Percentiles rank a stretch among this genome's conserved stretches.
These are phyloP conservation scores for Termitomyces sp. DNA, from an alignment of 768 basidiomycete species.

Conservation along the genomic window DNA sequence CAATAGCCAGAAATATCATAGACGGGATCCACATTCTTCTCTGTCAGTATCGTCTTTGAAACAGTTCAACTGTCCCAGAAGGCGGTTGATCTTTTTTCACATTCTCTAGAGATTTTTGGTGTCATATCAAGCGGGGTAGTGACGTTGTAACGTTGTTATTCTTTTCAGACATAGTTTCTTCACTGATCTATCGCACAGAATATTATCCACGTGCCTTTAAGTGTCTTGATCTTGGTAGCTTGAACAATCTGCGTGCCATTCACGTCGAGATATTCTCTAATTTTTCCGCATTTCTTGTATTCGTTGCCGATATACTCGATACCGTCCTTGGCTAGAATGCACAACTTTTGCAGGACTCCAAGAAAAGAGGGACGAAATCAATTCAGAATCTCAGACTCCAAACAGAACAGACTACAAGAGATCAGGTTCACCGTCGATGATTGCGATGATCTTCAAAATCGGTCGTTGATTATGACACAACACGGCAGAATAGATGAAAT, in stretches of 20 bases:
- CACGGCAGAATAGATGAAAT: not conserved
- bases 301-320: not conserved
- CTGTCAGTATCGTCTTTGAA: slow-evolving; percentile 2
- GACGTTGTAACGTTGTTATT: not conserved
- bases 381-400: too few species aligned
- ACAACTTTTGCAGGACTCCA: too few species aligned
- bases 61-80: not conserved
- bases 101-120: not conserved
- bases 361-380: too few species aligned
- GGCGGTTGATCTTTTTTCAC: not conserved
- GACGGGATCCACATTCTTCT: not conserved
- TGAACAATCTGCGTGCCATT: not conserved
- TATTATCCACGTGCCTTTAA: not conserved
- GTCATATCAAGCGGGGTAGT: not conserved
- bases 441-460: too few species aligned
- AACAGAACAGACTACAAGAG: not conserved
- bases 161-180: too few species aligned
- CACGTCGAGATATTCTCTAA: not conserved
- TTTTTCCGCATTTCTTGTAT: not conserved
- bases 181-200: not conserved
- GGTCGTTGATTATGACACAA: not conserved
- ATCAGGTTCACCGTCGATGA: not conserved
- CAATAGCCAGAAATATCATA: too few species aligned
- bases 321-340: too few species aligned
- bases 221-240: not conserved